Evolutionary conservation across 441 rosid species (phyloP).

Genomic region (Daphne laureola): DNA sequence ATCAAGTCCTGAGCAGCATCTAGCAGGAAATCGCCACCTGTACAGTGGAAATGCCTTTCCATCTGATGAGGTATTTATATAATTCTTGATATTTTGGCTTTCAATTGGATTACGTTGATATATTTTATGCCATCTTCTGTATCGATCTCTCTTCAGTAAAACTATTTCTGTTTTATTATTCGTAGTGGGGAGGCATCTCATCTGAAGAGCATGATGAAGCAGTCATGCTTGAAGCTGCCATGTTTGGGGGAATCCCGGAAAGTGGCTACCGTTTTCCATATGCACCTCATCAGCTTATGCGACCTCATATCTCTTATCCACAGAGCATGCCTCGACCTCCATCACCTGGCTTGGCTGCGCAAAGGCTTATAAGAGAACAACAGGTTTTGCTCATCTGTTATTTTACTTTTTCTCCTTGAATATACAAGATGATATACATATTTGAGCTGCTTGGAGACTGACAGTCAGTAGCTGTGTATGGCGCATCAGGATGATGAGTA

Average conservation of each 20-base stretch:
- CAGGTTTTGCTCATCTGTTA: slow-evolving; percentile 46
- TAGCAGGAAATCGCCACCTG: slow-evolving; percentile 25
- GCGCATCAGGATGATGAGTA: slow-evolving; percentile 83
- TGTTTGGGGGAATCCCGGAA: slow-evolving; percentile 95
- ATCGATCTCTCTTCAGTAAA: slow-evolving; percentile 15
- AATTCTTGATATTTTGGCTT: slow-evolving; percentile 5
- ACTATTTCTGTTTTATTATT: slow-evolving; percentile 5
- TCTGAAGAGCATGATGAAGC: slow-evolving; percentile 98
- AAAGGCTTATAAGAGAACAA: slow-evolving; percentile 89
- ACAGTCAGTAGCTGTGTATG: slow-evolving; percentile 11
- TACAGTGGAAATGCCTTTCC: slow-evolving; percentile 46
- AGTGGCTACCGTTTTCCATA: slow-evolving; percentile 50
- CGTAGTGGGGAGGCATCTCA: slow-evolving; percentile 98
- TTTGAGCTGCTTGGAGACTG: slow-evolving; percentile 4
- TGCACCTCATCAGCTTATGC: slow-evolving; percentile 64
- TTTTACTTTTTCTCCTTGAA: too few species aligned
- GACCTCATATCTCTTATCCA: slow-evolving; percentile 36
- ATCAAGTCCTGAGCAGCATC: slow-evolving; percentile 41
- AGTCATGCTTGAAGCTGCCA: slow-evolving; percentile 99
- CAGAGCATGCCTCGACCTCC: slow-evolving; percentile 64
- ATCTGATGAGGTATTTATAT: slow-evolving; percentile 45
- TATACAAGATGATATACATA: background rate
- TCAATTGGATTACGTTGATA: background rate
- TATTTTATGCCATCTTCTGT: slow-evolving; percentile 11
- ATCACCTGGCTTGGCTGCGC: slow-evolving; percentile 88